Percentiles rank a stretch among this genome's conserved stretches.
These are phyloP conservation scores for Gracilaria gracilis DNA, from an alignment of 23 red algal genomes.

Conservation along the genomic window DNA sequence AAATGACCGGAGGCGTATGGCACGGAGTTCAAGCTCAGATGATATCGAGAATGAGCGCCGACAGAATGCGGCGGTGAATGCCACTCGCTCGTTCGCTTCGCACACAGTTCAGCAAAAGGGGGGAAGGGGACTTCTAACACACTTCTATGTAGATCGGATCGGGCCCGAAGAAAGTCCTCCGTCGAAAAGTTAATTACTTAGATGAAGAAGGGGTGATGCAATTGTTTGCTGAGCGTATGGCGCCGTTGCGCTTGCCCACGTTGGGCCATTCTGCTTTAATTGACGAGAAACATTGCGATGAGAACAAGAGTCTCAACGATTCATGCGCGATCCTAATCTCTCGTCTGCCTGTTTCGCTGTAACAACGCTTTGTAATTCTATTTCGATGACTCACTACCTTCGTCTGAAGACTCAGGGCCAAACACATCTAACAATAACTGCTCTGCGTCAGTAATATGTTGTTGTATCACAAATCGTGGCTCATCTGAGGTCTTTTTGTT, in stretches of 20 bases:
- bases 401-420: no score
- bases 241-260: constrained; percentile 43
- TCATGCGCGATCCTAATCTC: constrained; percentile 57
- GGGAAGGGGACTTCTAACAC: constrained; percentile 24
- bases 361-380: no score
- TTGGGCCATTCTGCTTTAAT: constrained; percentile 62
- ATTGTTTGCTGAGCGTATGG: constrained; percentile 58
- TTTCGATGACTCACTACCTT: no score
- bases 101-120: constrained; percentile 8
- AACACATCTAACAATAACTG: no score
- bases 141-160: constrained; percentile 50
- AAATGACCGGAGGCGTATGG: constrained; percentile 56
- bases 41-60: constrained; percentile 63
- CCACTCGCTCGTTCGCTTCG: constrained; percentile 31
- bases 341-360: no score
- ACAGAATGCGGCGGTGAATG: constrained; percentile 14
- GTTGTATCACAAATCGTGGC: no score
- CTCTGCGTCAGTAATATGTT: no score
- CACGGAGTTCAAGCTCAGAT: constrained; percentile 57
- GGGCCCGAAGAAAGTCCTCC: constrained; percentile 39
- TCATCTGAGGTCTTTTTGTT: no score
- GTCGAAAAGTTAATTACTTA: constrained; percentile 24
- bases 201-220: constrained; percentile 62
- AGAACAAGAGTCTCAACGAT: constrained; percentile 55
- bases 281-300: constrained; percentile 34